phyloP scores from a whole-genome alignment of 768 basidiomycete species.

The Rhodosporidiobolus odoratus region DNA sequence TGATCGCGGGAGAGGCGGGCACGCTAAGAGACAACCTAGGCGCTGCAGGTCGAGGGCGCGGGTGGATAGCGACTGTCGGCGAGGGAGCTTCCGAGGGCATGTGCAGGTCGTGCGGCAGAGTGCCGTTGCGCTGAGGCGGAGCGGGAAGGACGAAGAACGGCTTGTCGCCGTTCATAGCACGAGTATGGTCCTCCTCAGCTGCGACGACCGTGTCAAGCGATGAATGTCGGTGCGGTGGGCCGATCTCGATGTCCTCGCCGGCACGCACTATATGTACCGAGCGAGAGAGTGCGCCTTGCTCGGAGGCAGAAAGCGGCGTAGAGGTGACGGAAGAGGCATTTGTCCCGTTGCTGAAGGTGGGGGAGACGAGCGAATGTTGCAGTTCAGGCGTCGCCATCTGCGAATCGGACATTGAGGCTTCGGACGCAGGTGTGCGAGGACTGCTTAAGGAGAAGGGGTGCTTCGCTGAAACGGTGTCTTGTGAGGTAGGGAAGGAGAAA shows the following conservation, averaged over 20 bases:
- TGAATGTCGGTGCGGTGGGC: neutral
- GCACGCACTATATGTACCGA: neutral
- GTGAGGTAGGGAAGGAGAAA: neutral
- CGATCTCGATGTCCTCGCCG: neutral
- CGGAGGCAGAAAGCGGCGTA: constrained; percentile 15
- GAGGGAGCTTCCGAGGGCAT: neutral
- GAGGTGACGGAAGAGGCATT: constrained; percentile 22
- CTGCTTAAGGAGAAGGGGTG: neutral
- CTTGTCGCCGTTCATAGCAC: neutral
- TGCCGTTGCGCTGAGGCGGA: neutral
- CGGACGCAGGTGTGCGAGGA: constrained; percentile 29
- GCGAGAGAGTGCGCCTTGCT: neutral
- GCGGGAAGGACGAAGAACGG: constrained; percentile 4
- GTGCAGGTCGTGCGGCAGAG: neutral
- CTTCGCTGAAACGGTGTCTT: neutral
- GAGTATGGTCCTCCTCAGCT: neutral
- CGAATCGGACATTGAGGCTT: constrained; percentile 6
- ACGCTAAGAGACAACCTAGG: neutral
- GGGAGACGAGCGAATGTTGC: constrained; percentile 15
- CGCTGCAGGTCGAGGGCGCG: neutral
- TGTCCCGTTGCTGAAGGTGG: constrained; percentile 19
- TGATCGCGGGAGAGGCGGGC: neutral
- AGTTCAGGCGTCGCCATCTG: constrained; percentile 32
- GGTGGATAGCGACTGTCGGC: neutral
- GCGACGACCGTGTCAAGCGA: constrained; percentile 5